A percentile compares a stretch with the other conserved stretches of the same genome.
These are phyloP conservation scores for Hemileccinum impolitum DNA, from an alignment of 768 basidiomycete species.

Conservation along the genomic window DNA sequence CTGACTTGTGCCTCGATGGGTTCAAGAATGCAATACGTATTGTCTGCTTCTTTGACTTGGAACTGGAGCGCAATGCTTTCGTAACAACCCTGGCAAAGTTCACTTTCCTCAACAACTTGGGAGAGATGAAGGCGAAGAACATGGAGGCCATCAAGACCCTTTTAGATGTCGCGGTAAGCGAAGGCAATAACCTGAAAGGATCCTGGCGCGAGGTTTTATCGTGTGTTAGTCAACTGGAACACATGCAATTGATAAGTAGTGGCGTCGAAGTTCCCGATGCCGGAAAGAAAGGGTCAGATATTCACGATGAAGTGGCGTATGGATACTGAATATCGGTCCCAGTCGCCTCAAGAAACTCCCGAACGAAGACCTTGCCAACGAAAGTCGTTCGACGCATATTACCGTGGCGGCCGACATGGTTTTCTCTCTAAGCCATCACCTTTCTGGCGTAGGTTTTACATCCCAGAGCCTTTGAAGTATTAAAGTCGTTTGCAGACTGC, in stretches of 20 bases:
- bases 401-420: conserved; percentile 99
- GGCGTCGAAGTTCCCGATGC: conserved; percentile 82
- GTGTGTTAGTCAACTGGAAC: conserved; percentile 97
- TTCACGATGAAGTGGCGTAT: background rate
- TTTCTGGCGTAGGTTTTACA: conserved; percentile 80
- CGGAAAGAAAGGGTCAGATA: conserved; percentile 73
- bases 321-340: conserved; percentile 7
- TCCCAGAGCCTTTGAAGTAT: background rate
- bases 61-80: conserved; percentile 97
- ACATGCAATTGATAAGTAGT: conserved; percentile 95
- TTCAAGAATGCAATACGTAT: conserved; percentile 97
- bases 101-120: conserved; percentile 95
- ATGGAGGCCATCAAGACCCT: conserved; percentile 98
- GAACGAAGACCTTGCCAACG: conserved; percentile 93
- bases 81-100: conserved; percentile 96
- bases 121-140: conserved; percentile 99
- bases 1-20: conserved; percentile 90
- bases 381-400: conserved; percentile 95
- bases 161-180: conserved; percentile 91
- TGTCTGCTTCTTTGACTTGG: conserved; percentile 95
- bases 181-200: conserved; percentile 93
- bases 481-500: conserved; percentile 59
- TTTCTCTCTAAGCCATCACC: conserved; percentile 90
- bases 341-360: conserved; percentile 58
- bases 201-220: conserved; percentile 96